Base-by-base conservation (phyloP, 371 early-diverging fungal genomes). In the Thermomucor indicae-seudaticae region DNA sequence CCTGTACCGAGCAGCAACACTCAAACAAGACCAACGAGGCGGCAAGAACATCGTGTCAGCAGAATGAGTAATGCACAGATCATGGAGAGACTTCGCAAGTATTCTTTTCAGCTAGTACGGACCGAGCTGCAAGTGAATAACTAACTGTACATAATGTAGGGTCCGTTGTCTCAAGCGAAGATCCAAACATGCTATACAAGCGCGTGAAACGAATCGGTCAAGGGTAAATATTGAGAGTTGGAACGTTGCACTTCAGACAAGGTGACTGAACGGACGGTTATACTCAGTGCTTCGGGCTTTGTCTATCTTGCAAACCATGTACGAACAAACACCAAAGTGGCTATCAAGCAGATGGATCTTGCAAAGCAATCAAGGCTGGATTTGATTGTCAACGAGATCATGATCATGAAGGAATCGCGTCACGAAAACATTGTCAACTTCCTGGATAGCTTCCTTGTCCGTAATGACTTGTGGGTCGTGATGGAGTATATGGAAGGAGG, bases 401-500 rank as follows among this genome's bases (percentile, higher is more conserved):
- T 89, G 62, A 89, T 96, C 43, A 96, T 98, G 97, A 91, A 90
- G 66, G 96, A 94, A 64, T 87, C 90, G n/a, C 84, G 84, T 32
- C 96, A 98, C 66, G 80, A 83, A 42, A 98, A 98, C 65, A 93
- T 98, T 72, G 95, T 98, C 65, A 94, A 95, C 69, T 97, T 86
- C 63, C 72, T 95, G 29, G 96, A 97, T 67, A 78, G 89, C 3
- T 98, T 89, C 74, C 62, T 98, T 50, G 84, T 93, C 3, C 29
- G 19, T 27, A 23, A 30, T 17, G 96, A 96, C 29, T 72, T 98
- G 45, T 98, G 98, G 98, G 95, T 98, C 6, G 88, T 98, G 22
- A 95, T 98, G 95, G 98, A 98, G 72, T 94, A 88, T 72, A 98
- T 98, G 97, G 96, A 96, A 65, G 97, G 96, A 25, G 98, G 98